These are phyloP conservation scores for Aquanectria penicillioides DNA, from an alignment of 2,329 filamentous ascomycete genomes.

Conservation along the genomic window DNA sequence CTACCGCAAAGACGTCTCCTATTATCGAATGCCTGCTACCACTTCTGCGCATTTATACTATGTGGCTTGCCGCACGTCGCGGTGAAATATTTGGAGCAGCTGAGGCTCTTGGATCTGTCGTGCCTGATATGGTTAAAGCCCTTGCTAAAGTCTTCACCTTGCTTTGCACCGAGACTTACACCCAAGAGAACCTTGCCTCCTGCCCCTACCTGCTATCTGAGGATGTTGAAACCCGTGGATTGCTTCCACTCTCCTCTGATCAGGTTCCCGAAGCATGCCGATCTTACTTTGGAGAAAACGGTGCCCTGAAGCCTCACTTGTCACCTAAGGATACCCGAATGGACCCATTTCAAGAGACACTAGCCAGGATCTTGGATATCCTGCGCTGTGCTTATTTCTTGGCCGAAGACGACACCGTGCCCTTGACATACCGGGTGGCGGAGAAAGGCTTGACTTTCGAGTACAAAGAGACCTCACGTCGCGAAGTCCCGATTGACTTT, in stretches of 20 bases:
- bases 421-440: slow-evolving; percentile 46
- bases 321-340: slow-evolving; percentile 45
- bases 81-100: slow-evolving; percentile 58
- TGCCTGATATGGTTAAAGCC: slow-evolving; percentile 58
- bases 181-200: slow-evolving; percentile 48
- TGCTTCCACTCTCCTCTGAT: slow-evolving; percentile 53
- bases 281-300: slow-evolving; percentile 48
- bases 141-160: slow-evolving; percentile 59
- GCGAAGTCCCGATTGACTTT: slow-evolving; percentile 2
- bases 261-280: slow-evolving; percentile 52
- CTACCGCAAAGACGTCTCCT: slow-evolving; percentile 47
- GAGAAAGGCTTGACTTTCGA: slow-evolving; percentile 47
- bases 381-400: slow-evolving; percentile 60
- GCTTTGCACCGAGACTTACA: slow-evolving; percentile 57
- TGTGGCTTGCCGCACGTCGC: slow-evolving; percentile 62
- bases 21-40: slow-evolving; percentile 58
- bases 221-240: slow-evolving; percentile 58
- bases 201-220: slow-evolving; percentile 63
- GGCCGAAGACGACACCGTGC: slow-evolving; percentile 52
- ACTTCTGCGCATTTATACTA: slow-evolving; percentile 62
- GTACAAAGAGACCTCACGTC: slow-evolving; percentile 34
- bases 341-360: slow-evolving; percentile 47
- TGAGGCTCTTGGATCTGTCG: slow-evolving; percentile 55
- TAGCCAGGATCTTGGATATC: slow-evolving; percentile 60
- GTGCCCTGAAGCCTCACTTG: slow-evolving; percentile 53